These are phyloP conservation scores for Senecio squalidus DNA, from an alignment of 140 eudicot genomes.

Conservation along the genomic window DNA sequence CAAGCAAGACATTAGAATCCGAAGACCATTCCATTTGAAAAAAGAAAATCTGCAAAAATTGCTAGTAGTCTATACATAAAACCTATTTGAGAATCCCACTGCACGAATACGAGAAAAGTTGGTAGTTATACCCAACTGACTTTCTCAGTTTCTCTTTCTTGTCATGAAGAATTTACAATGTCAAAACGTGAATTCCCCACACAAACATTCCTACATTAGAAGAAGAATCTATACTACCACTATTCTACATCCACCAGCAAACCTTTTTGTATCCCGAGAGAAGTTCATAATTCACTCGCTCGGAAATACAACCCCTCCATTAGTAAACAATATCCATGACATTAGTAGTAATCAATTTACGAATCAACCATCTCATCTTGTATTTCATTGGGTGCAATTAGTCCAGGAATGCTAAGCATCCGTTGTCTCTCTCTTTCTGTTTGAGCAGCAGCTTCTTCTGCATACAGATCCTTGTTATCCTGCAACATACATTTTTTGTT, in stretches of 20 bases:
- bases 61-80: conserved; percentile 15
- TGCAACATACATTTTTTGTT: conserved; percentile 19
- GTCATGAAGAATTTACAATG: conserved; percentile 24
- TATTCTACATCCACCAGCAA: conserved; percentile 27
- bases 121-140: conserved; percentile 7
- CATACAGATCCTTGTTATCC: conserved; percentile 97
- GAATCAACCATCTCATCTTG: conserved; percentile 96
- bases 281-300: background rate
- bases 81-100: conserved; percentile 19
- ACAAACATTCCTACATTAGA: conserved; percentile 28
- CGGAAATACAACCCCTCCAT: conserved; percentile 9
- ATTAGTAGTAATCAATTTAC: conserved; percentile 9
- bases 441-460: conserved; percentile 96
- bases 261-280: background rate
- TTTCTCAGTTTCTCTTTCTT: background rate
- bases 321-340: background rate
- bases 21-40: no score
- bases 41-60: conserved; percentile 24
- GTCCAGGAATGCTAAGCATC: conserved; percentile 85
- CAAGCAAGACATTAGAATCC: no score
- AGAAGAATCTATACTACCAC: conserved; percentile 11
- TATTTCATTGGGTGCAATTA: conserved; percentile 89
- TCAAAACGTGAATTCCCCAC: conserved; percentile 19
- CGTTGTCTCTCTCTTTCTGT: conserved; percentile 79
- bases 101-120: conserved; percentile 1